Evolutionary conservation across 2,329 filamentous ascomycete species (phyloP).

Genomic region (Ophiostoma angusticollis): DNA sequence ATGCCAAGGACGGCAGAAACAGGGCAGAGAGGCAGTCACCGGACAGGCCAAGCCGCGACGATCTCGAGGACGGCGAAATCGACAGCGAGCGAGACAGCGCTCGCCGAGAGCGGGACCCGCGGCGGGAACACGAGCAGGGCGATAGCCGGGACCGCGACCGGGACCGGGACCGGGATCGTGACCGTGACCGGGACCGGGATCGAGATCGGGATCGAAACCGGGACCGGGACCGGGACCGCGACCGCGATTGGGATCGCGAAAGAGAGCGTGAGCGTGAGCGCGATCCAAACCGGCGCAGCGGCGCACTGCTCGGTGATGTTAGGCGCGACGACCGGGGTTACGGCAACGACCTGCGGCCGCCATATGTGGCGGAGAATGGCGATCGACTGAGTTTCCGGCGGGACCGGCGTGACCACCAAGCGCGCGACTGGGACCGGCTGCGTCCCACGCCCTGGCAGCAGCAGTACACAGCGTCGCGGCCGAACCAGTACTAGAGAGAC

Average conservation of each 20-base stretch:
- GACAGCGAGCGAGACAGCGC: conserved; percentile 24
- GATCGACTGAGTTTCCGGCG: conserved; percentile 17
- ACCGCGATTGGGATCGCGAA: conserved; percentile 4
- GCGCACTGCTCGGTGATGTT: conserved; percentile 5
- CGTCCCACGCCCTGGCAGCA: conserved; percentile 15
- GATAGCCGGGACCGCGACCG: conserved; percentile 8
- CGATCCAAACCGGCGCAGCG: conserved; percentile 21
- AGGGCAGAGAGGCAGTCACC: conserved; percentile 11
- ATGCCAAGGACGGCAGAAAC: conserved; percentile 18
- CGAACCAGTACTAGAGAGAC: conserved; percentile 10
- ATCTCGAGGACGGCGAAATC: conserved; percentile 26
- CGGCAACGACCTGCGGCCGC: conserved; percentile 1
- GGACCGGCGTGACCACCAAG: conserved; percentile 12
- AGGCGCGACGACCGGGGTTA: conserved; percentile 3
- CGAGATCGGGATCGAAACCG: conserved; percentile 6
- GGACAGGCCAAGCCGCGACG: conserved; percentile 17
- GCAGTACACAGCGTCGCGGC: conserved; percentile 11
- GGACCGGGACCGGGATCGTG: conserved; percentile 7
- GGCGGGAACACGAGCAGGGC: conserved; percentile 15
- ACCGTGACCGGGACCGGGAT: conserved; percentile 6
- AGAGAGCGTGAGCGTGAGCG: conserved; percentile 24
- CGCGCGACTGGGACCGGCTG: conserved; percentile 14
- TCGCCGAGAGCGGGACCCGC: conserved; percentile 22
- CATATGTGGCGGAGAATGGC: conserved; percentile 9
- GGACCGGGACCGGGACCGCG: conserved; percentile 6